These are phyloP conservation scores for Drechslera avenae DNA, from an alignment of 2,329 filamentous ascomycete genomes.

Conservation along the genomic window DNA sequence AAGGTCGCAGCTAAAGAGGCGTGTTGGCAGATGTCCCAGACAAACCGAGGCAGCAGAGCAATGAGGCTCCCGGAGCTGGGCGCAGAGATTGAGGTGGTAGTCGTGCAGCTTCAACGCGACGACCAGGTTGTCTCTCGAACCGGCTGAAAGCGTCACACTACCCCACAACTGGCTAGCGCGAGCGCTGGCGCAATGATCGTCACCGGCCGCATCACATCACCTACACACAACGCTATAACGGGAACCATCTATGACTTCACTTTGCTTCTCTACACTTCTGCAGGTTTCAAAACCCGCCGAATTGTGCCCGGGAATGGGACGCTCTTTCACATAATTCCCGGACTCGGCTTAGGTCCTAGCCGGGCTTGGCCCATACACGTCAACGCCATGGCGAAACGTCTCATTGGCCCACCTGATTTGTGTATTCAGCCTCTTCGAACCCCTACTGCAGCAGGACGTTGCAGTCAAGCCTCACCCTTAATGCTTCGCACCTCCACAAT, in stretches of 20 bases:
- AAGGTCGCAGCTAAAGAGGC: no score
- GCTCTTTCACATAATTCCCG: slow-evolving; percentile 10
- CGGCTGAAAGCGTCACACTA: slow-evolving; percentile 9
- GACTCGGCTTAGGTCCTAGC: slow-evolving; percentile 27
- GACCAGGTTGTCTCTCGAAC: slow-evolving; percentile 5
- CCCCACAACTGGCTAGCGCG: slow-evolving; percentile 3
- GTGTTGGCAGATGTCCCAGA: no score
- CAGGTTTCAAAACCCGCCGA: slow-evolving; percentile 32
- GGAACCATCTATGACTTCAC: slow-evolving; percentile 23
- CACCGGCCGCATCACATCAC: slow-evolving; percentile 8
- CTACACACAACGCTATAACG: slow-evolving; percentile 9
- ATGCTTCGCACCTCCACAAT: slow-evolving; percentile 22
- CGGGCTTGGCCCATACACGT: slow-evolving; percentile 38
- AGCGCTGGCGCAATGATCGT: slow-evolving; percentile 15
- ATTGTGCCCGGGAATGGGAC: slow-evolving; percentile 12
- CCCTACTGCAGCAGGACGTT: slow-evolving; percentile 36
- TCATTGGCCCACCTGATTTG: slow-evolving; percentile 37
- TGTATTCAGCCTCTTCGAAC: slow-evolving; percentile 34
- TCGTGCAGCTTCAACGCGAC: background rate
- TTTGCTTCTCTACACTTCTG: slow-evolving; percentile 15
- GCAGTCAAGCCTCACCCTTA: slow-evolving; percentile 26
- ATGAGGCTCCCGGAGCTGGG: background rate
- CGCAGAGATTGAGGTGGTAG: background rate
- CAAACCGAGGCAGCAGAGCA: no score
- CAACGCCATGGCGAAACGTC: slow-evolving; percentile 19